These are phyloP conservation scores for Capsicum chinense DNA, from an alignment of 257 asterid species.

Conservation along the genomic window DNA sequence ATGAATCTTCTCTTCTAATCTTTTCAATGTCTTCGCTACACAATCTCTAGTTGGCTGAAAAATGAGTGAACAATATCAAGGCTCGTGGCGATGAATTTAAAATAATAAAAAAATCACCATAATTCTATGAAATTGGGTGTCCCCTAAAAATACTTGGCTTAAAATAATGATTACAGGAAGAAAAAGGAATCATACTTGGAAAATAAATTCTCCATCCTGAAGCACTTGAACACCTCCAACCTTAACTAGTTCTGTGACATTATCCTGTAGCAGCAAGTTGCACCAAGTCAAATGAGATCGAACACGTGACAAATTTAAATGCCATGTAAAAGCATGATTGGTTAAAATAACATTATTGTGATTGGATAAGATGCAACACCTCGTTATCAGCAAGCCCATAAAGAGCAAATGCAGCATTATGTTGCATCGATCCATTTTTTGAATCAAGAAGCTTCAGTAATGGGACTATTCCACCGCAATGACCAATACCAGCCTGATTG, in stretches of 20 bases:
- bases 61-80: not conserved
- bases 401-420: constrained; percentile 99
- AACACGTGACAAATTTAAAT: not conserved
- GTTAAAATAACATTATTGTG: not conserved
- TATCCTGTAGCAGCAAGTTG: constrained; percentile 64
- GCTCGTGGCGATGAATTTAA: not conserved
- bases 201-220: constrained; percentile 98
- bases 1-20: constrained; percentile 95
- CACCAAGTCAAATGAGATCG: constrained; percentile 20
- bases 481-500: constrained; percentile 99
- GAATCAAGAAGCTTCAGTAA: constrained; percentile 91
- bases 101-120: not conserved
- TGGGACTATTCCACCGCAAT: constrained; percentile 85
- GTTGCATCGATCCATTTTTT: constrained; percentile 91
- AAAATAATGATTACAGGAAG: not conserved
- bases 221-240: constrained; percentile 97
- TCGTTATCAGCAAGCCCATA: constrained; percentile 99
- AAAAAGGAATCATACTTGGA: constrained; percentile 60
- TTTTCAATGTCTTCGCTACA: constrained; percentile 95
- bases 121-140: not conserved
- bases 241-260: constrained; percentile 87
- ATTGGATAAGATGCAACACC: constrained; percentile 46
- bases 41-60: constrained; percentile 98
- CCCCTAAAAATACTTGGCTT: constrained; percentile 9
- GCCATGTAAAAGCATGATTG: constrained; percentile 1